Base-by-base conservation (phyloP, 2,329 filamentous ascomycete species). In the Aureobasidium vineae region DNA sequence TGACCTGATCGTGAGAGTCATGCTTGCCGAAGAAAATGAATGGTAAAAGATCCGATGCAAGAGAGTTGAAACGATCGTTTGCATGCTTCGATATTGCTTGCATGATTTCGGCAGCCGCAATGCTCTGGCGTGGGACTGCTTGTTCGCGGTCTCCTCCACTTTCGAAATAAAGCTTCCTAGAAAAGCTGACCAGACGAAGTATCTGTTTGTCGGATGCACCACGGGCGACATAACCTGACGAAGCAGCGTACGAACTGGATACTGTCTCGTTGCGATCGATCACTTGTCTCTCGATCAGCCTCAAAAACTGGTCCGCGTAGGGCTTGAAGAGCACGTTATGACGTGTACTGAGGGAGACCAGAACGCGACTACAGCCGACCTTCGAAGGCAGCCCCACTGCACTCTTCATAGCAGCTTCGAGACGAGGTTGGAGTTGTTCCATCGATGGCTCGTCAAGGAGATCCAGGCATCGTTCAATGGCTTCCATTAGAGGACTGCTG, bases 191-290 rank as follows among this genome's bases (percentile, higher is more conserved):
- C 3, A 85, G 82, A 47, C 82, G 79, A 26, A 87, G 73, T 16
- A 88, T 78, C 69, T 84, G 83, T 69, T 84, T 83, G 70, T 87
- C 84, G 1, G 83, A 83, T n/a, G 84, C 84, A 13, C 86, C 73
- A 23, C 86, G 86, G 71, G 95, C 84, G 65, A 98, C 82, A 75
- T 98, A 98, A 0, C 94, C 95, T 26, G 92, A 86, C 3, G 93
- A 88, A 63, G 88, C 88, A 23, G 93, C 94, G 75, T 97, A 99
- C 2, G 90, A 90, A 69, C 90, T 89, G 73, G 90, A 93, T 66
- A 97, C 93, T 21, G 96, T 95, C 71, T 97, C 92, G 73, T 99
- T 99, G 69, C 90, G 89, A 75, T 99, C 95, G 59, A 97, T 84
- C 1, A 93, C 86, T 67, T 93, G 86, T 76, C 91, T 94, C 72